Base-by-base conservation (phyloP, 139 green algal species). In the Gonium pectorale region DNA sequence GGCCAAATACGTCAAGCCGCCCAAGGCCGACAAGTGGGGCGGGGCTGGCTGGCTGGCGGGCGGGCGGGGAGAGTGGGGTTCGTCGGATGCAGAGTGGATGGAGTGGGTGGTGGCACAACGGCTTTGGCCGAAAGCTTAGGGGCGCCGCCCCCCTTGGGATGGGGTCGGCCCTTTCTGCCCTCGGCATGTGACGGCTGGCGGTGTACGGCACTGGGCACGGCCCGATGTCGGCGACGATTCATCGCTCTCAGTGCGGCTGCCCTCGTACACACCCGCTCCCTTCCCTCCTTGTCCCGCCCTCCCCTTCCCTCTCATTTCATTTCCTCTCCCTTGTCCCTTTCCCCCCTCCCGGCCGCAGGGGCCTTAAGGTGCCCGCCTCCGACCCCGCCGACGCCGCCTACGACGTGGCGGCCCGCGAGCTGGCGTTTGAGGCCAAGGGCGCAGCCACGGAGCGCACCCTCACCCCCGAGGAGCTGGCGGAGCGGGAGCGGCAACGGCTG, bases 391-490 rank as follows among this genome's bases (percentile, higher is more conserved):
- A 97, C 64, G 79, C 80, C 7, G 89, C 69, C 0, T 98, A 96
- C 86, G 95, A 98, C 70, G 43, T 85, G 24, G 87, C 93, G 46
- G 90, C 93, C 0, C 86, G 91, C 31, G 92, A 95, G 84, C 90
- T 97, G 46, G 90, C 93, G 17, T 97, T 94, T 81, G 94, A 97
- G 66, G 88, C 89, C 38, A 94, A 95, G 80, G 79, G 83, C 62
- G 83, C 49, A 19, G 83, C 62, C 2, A 54, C 29, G 22, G 72
- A 78, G 35, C 35, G 46, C 62, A 88, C 51, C 8, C 33, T 63
- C 9, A 80, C 52, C n/a, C 79, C 89, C 27, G 95, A 98, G 80
- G 93, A 98, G 88, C 78, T 95, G 31, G 88, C 89, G 27, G 88
- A 94, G 72, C 82, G 80, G 72, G 93, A 97, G 85, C 62, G 80